Conservation (phyloP, 2,329 filamentous ascomycete species). For the Coleophoma crateriformis region DNA sequence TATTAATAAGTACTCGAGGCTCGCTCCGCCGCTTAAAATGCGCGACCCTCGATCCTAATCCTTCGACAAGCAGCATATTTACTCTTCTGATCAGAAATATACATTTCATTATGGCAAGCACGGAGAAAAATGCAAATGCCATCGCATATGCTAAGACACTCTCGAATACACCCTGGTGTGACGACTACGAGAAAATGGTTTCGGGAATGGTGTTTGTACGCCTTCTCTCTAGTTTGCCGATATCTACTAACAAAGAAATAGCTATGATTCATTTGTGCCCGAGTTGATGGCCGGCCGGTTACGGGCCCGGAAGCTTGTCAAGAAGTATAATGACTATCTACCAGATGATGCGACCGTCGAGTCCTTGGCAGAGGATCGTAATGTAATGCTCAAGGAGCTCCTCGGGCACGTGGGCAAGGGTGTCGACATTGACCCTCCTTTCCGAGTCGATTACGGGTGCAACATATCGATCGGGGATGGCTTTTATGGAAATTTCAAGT, state of each 20-base stretch:
- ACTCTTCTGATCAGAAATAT: neutral
- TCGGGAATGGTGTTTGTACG: constrained; percentile 41
- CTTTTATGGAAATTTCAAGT: constrained; percentile 61
- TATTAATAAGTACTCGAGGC: no score
- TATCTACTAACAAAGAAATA: constrained; percentile 15
- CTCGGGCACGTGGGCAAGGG: constrained; percentile 45
- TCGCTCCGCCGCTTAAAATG: neutral
- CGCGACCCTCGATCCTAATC: neutral
- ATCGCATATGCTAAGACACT: constrained; percentile 34
- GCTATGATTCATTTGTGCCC: constrained; percentile 44
- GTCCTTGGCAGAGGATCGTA: constrained; percentile 32
- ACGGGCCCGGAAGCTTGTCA: constrained; percentile 46
- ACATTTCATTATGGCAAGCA: neutral
- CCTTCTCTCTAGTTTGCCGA: neutral
- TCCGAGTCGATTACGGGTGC: constrained; percentile 60
- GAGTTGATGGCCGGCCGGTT: constrained; percentile 45
- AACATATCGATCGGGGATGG: constrained; percentile 56
- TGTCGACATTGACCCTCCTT: constrained; percentile 53
- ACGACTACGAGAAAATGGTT: constrained; percentile 1
- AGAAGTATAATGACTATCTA: constrained; percentile 54
- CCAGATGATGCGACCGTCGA: constrained; percentile 39
- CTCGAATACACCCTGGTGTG: constrained; percentile 30
- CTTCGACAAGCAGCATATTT: neutral
- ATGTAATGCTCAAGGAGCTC: constrained; percentile 41
- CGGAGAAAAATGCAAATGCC: neutral